Percentiles rank a stretch among this genome's conserved stretches.
These are phyloP conservation scores for Pholiota conissans DNA, from an alignment of 768 basidiomycete species.

Conservation along the genomic window DNA sequence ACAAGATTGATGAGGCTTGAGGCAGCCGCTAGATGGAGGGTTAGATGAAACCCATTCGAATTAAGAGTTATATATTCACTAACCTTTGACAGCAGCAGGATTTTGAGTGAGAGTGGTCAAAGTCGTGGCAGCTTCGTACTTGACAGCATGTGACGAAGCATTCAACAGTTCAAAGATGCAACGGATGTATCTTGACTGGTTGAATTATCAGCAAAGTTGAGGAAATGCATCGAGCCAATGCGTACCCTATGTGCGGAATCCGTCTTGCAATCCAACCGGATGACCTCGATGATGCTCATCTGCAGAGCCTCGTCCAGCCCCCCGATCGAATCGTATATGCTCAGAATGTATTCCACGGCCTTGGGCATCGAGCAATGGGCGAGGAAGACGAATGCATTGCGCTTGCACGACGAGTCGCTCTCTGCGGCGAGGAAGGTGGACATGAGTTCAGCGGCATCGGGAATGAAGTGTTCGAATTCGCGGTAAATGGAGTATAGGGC, in stretches of 20 bases:
- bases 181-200: constrained; percentile 88
- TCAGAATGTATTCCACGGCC: constrained; percentile 89
- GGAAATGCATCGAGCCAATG: constrained; percentile 1
- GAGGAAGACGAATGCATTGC: constrained; percentile 96
- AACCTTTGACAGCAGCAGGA: constrained; percentile 93
- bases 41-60: background rate
- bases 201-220: constrained; percentile 4
- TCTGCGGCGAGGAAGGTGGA: constrained; percentile 96
- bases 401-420: constrained; percentile 93
- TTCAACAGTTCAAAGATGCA: constrained; percentile 91
- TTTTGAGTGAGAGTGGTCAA: constrained; percentile 94
- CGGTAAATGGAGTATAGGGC: constrained; percentile 94
- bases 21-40: constrained; percentile 68
- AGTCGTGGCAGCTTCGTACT: constrained; percentile 96
- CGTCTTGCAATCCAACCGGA: constrained; percentile 83
- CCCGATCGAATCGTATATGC: constrained; percentile 80
- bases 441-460: constrained; percentile 94
- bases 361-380: constrained; percentile 83
- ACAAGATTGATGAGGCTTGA: constrained; percentile 86
- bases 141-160: constrained; percentile 88
- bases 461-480: constrained; percentile 91
- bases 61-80: constrained; percentile 3
- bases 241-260: constrained; percentile 83
- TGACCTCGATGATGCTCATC: constrained; percentile 94
- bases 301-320: constrained; percentile 90